These are phyloP conservation scores for Penicillium sp. DNA, from an alignment of 2,329 filamentous ascomycete species.

Conservation along the genomic window DNA sequence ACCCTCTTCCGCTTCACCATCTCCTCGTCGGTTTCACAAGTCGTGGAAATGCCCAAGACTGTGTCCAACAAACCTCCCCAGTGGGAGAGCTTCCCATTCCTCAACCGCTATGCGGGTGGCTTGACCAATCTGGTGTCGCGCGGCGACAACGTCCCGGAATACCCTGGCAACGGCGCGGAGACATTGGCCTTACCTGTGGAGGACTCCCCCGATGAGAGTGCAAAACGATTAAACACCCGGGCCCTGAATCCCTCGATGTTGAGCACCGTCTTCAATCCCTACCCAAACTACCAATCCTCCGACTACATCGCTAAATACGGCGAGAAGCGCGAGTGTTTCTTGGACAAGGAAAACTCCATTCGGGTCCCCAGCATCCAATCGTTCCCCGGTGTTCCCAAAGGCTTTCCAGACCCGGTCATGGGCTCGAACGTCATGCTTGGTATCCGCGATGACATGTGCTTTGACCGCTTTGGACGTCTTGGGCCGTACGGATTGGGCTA, in stretches of 20 bases:
- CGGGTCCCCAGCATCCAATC: slow-evolving; percentile 67
- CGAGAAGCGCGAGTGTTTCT: slow-evolving; percentile 70
- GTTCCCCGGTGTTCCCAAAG: slow-evolving; percentile 73
- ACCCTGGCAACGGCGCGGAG: slow-evolving; percentile 63
- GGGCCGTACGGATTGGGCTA: slow-evolving; percentile 91
- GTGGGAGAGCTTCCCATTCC: slow-evolving; percentile 86
- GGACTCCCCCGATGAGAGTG: slow-evolving; percentile 29
- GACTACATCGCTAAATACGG: slow-evolving; percentile 58
- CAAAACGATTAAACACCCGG: slow-evolving; percentile 19
- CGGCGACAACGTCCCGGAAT: slow-evolving; percentile 71
- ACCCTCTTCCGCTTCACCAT: slow-evolving; percentile 71
- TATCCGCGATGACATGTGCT: slow-evolving; percentile 81
- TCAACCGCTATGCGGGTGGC: slow-evolving; percentile 87
- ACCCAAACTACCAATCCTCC: slow-evolving; percentile 60
- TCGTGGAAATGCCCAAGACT: slow-evolving; percentile 53
- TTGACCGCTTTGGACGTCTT: slow-evolving; percentile 83
- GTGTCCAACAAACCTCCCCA: slow-evolving; percentile 58
- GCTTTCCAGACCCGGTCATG: slow-evolving; percentile 78
- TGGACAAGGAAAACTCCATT: slow-evolving; percentile 65
- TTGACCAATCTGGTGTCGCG: slow-evolving; percentile 67
- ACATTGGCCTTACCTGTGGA: slow-evolving; percentile 51
- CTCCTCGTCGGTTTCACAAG: slow-evolving; percentile 28
- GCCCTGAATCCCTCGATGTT: slow-evolving; percentile 34
- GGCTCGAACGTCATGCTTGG: slow-evolving; percentile 83
- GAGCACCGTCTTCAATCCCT: slow-evolving; percentile 64